phyloP scores from a whole-genome alignment of 805 yeast species.

The Metschnikowia reukaufii region DNA sequence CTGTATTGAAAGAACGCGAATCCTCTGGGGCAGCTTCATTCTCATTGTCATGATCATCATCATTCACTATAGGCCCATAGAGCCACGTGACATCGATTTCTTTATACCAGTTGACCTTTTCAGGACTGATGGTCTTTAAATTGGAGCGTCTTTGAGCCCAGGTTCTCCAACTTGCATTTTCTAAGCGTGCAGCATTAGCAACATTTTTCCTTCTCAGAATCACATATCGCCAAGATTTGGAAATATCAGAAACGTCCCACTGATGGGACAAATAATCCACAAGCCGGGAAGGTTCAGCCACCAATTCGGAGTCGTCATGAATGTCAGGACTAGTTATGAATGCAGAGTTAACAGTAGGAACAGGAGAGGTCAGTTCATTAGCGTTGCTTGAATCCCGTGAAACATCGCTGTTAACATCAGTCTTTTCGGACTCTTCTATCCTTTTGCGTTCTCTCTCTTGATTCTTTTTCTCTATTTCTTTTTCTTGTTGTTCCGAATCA shows the following conservation, averaged over 20 bases:
- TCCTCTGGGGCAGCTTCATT: slow-evolving; percentile 24
- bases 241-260: slow-evolving; percentile 93
- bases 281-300: slow-evolving; percentile 79
- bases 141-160: slow-evolving; percentile 82
- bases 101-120: slow-evolving; percentile 91
- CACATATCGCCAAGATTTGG: slow-evolving; percentile 94
- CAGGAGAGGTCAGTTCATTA: slow-evolving; percentile 14
- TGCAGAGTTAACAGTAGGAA: slow-evolving; percentile 11
- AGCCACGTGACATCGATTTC: slow-evolving; percentile 98
- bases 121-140: slow-evolving; percentile 81
- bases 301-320: slow-evolving; percentile 82
- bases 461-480: slow-evolving; percentile 15
- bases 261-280: slow-evolving; percentile 94
- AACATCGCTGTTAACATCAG: background rate
- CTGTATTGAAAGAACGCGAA: slow-evolving; percentile 26
- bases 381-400: slow-evolving; percentile 12
- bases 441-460: slow-evolving; percentile 13
- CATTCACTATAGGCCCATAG: slow-evolving; percentile 80
- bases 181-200: slow-evolving; percentile 52
- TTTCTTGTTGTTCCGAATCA: slow-evolving; percentile 36
- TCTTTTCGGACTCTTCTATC: background rate
- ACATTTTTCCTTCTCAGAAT: slow-evolving; percentile 79
- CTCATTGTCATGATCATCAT: slow-evolving; percentile 30
- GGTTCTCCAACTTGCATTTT: slow-evolving; percentile 84
- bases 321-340: slow-evolving; percentile 32